Base-by-base conservation (phyloP, 441 rosid genomes). In the Adansonia gregorii region DNA sequence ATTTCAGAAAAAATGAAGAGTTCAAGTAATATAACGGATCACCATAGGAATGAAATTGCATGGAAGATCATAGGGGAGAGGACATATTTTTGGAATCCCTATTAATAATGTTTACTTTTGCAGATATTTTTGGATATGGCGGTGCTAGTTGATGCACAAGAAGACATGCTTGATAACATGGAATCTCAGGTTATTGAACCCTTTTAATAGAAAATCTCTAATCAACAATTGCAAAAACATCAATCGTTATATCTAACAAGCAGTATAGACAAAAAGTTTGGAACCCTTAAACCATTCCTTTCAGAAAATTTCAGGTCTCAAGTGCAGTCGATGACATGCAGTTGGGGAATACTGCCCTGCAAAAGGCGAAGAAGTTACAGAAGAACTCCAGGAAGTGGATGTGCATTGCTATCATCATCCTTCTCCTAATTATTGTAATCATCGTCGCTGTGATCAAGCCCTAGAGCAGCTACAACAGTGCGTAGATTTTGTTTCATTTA, bases 111-210 rank as follows among this genome's bases (percentile, higher is more conserved):
- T 35, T 31, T 51, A 52, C 39, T 46, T 66, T 59, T 78, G 68
- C 94, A 97, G 99, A 84, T 94, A 78, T 97, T 93, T 86, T 80
- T 97, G 64, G 99, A 97, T 76, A 97, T 97, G 93, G 99, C 98
- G 1, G 99, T 97, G 67, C 80, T 97, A 83, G 98, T 94, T 67
- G 98, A 94, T 66, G 95, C 95, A 59, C 99, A 94, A 75, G 98
- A 98, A 73, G 98, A 97, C 78, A 90, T 94, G 98, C 86, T 97
- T 5, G 94, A 97, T 89, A 90, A 91, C 86, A 97, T 97, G 60
- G 99, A 97, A 85, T 84, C 93, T 43, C 97, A 93, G 87, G 97
- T 93, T 87, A 78, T 43, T 9, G 52, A 35, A 75, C 3, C 75
- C 74, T 79, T 45, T 39, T 39, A 39, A 0, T 31, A 31, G 5